Percentiles rank a stretch among this genome's conserved stretches.
Conservation (phyloP, 2,329 filamentous ascomycete genomes). For the Alternaria hordeiaustralica region DNA sequence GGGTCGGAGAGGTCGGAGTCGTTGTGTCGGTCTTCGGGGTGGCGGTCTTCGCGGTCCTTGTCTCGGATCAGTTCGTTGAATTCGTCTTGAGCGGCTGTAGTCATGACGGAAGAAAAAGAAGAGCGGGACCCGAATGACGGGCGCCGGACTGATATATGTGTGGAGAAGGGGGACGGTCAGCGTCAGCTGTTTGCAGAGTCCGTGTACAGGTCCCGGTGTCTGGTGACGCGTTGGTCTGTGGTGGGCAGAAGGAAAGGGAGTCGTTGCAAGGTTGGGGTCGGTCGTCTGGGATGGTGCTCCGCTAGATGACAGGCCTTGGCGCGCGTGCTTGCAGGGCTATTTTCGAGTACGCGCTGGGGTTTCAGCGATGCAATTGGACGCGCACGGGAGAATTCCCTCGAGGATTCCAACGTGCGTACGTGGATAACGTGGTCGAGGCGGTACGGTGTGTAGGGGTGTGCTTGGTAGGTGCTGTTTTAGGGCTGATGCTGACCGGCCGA, state of each 20-base stretch:
- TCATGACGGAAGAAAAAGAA: slow-evolving; percentile 45
- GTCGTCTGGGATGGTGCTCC: slow-evolving; percentile 6
- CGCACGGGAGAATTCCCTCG: neutral
- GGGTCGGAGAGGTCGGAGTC: slow-evolving; percentile 69
- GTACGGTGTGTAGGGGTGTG: slow-evolving; percentile 5
- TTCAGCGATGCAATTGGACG: slow-evolving; percentile 13
- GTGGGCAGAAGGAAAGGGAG: slow-evolving; percentile 11
- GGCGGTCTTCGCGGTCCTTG: slow-evolving; percentile 51
- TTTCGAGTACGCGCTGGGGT: slow-evolving; percentile 8
- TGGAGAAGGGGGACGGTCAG: neutral
- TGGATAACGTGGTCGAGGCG: slow-evolving; percentile 1
- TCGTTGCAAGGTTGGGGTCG: slow-evolving; percentile 12
- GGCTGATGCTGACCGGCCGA: slow-evolving; percentile 25
- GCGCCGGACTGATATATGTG: slow-evolving; percentile 33
- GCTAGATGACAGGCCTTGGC: slow-evolving; percentile 22
- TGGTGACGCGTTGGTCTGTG: slow-evolving; percentile 8
- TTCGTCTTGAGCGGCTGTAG: slow-evolving; percentile 56
- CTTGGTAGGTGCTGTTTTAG: slow-evolving; percentile 13
- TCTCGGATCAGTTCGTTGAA: slow-evolving; percentile 59
- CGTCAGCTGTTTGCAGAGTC: neutral
- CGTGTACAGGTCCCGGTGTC: slow-evolving; percentile 2
- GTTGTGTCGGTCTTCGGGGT: slow-evolving; percentile 57
- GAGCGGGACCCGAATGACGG: slow-evolving; percentile 12
- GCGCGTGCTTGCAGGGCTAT: slow-evolving; percentile 9
- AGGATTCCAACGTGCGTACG: neutral